Evolutionary conservation across 768 basidiomycete species (phyloP).

Genomic region (Boletus pseudopeckii): DNA sequence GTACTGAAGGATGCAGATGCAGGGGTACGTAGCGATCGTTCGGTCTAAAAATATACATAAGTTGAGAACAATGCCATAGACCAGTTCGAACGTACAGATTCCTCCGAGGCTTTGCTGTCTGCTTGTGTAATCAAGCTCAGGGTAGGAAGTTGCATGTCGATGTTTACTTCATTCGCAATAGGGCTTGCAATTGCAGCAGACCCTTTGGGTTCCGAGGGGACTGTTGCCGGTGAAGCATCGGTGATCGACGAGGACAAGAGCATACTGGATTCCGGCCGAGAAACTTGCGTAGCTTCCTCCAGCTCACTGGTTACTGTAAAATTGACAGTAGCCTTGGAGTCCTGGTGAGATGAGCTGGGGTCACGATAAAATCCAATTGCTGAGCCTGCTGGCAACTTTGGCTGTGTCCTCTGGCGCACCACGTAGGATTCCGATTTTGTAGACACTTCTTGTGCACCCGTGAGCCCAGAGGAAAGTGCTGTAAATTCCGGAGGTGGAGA

Average conservation of each 20-base stretch:
- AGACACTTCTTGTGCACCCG: slow-evolving; percentile 35
- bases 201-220: slow-evolving; percentile 5
- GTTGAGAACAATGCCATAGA: slow-evolving; percentile 1
- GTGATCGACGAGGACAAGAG: slow-evolving; percentile 25
- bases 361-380: slow-evolving; percentile 72
- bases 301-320: slow-evolving; percentile 82
- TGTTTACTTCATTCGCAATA: slow-evolving; percentile 6
- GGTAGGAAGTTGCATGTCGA: slow-evolving; percentile 13
- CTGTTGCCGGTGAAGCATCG: slow-evolving; percentile 9
- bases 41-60: slow-evolving; percentile 33
- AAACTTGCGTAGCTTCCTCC: slow-evolving; percentile 34
- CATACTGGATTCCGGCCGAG: slow-evolving; percentile 18
- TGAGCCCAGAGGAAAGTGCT: slow-evolving; percentile 22
- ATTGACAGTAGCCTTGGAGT: slow-evolving; percentile 52
- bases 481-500: slow-evolving; percentile 58
- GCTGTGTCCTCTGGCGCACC: slow-evolving; percentile 50
- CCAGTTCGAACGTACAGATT: slow-evolving; percentile 42
- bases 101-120: slow-evolving; percentile 52
- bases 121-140: slow-evolving; percentile 28
- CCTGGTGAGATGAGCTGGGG: slow-evolving; percentile 48
- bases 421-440: slow-evolving; percentile 24
- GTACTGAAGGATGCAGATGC: slow-evolving; percentile 35
- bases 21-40: slow-evolving; percentile 46
- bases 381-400: slow-evolving; percentile 70
- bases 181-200: slow-evolving; percentile 5